Evolutionary conservation across 768 basidiomycete genomes (phyloP).

Genomic region (Scleroderma citrinum): DNA sequence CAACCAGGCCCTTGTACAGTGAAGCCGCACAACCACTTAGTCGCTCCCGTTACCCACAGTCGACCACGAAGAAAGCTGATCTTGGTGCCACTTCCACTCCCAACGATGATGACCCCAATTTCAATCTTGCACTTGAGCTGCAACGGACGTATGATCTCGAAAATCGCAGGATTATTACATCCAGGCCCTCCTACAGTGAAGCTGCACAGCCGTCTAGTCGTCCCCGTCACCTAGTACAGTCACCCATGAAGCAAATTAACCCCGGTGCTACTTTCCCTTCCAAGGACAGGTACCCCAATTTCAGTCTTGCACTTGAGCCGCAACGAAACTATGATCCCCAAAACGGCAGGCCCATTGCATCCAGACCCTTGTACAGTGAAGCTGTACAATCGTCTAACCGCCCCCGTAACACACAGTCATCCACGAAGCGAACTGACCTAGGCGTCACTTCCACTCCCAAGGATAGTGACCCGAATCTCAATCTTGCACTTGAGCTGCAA

Average conservation of each 20-base stretch:
- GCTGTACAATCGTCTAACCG: neutral
- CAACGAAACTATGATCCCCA: too few relatives aligned
- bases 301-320: too few relatives aligned
- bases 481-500: constrained; percentile 31
- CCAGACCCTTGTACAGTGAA: neutral
- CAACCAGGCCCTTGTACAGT: too few relatives aligned
- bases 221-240: too few relatives aligned
- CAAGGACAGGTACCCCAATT: too few relatives aligned
- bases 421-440: neutral
- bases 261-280: too few relatives aligned
- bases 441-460: neutral
- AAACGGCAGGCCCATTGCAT: neutral
- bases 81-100: neutral
- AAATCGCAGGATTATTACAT: constrained; percentile 25
- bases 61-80: neutral
- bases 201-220: too few relatives aligned
- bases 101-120: constrained; percentile 6
- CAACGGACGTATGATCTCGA: constrained; percentile 40
- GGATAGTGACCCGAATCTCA: constrained; percentile 9
- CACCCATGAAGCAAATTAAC: too few relatives aligned
- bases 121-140: constrained; percentile 23
- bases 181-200: too few relatives aligned
- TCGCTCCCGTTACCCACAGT: too few relatives aligned
- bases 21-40: too few relatives aligned
- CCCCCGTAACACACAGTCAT: neutral